Evolutionary conservation across 441 rosid genomes (phyloP), one percentile per base, ranked within the genome.

Genomic region (Pelargonium citronellum): DNA sequence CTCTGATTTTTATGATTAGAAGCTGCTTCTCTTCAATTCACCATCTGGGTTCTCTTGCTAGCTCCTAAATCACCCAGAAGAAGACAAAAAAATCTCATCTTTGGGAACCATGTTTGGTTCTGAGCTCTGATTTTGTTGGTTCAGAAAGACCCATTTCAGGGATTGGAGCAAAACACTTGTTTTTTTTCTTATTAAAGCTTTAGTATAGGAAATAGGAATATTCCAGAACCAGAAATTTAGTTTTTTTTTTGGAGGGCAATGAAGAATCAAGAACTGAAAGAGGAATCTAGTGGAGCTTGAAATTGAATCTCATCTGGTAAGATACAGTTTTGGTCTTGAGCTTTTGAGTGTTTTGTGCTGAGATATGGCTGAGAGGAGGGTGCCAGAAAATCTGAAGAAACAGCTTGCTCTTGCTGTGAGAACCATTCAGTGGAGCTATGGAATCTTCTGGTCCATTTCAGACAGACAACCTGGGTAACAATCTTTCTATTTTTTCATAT

Each of bases 381-480:
- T 82, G 37, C 82, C 85, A 37, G 86, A 83, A 67, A 82, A 81
- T 71, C 78, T 89, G 80, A 89, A 79, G 84, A 77, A 83, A 78
- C 85, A 82, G 73, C 92, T 91, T 64, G 92, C 96, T 68, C 78
- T 85, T 75, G 88, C 96, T 44, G 89, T 91, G 73, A 82, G 87
- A 74, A 89, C 80, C 76, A 83, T 87, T 69, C 88, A 91, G 66
- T 91, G 97, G 97, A 91, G 94, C 80, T 91, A 91, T 51, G 96
- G 89, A 73, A 86, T 91, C 70, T 88, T 90, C 76, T 91, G 97
- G 96, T 83, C 96, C 75, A 69, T 81, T 69, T 88, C 89, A 76
- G 67, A 87, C 67, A 69, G 76, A 77, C 87, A 88, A 66, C 90
- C 83, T 64, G 89, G 91, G 96, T 91, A 84, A 51, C 19, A 64